Percentiles rank a stretch among this genome's conserved stretches.
phyloP scores from a whole-genome alignment of 176 grass and related monocot genomes.

The Canna indica region DNA sequence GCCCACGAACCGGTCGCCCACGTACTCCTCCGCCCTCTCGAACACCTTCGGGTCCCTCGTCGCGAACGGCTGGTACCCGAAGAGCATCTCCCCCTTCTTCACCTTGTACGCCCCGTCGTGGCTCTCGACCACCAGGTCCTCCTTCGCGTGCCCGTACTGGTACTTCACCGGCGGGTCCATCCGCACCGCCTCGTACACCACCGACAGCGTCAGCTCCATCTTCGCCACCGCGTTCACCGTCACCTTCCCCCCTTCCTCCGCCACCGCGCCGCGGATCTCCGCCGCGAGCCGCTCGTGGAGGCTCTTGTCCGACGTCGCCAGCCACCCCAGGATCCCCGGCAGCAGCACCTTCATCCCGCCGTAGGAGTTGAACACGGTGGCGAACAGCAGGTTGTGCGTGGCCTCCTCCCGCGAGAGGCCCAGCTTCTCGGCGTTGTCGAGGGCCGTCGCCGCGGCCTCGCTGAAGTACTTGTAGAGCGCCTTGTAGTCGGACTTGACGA shows the following conservation, averaged over 20 bases:
- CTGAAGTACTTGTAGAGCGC: conserved; percentile 46
- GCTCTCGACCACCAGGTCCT: conserved; percentile 44
- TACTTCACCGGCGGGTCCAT: conserved; percentile 69
- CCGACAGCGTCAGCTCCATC: conserved; percentile 62
- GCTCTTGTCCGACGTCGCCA: conserved; percentile 17
- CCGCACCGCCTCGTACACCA: conserved; percentile 62
- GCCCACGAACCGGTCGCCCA: conserved; percentile 57
- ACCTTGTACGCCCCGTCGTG: conserved; percentile 41
- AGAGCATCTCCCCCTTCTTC: conserved; percentile 61
- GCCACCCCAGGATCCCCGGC: conserved; percentile 26
- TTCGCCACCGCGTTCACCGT: conserved; percentile 34
- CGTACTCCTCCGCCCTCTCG: conserved; percentile 36
- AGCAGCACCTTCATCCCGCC: conserved; percentile 52
- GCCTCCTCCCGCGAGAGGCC: conserved; percentile 51
- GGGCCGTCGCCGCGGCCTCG: conserved; percentile 1
- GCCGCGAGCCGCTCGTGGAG: conserved; percentile 32
- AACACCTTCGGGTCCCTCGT: conserved; percentile 49
- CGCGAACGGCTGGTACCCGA: conserved; percentile 59
- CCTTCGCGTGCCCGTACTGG: conserved; percentile 58
- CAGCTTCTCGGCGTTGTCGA: conserved; percentile 36
- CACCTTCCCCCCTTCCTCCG: conserved; percentile 32
- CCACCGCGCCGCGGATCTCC: conserved; percentile 39
- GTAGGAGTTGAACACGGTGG: conserved; percentile 59
- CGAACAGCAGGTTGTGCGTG: conserved; percentile 64
- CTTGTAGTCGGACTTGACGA: conserved; percentile 39